Evolutionary conservation across 2,329 filamentous ascomycete species (phyloP), one percentile per base, ranked within the genome.

Genomic region (Scorias spongiosa): DNA sequence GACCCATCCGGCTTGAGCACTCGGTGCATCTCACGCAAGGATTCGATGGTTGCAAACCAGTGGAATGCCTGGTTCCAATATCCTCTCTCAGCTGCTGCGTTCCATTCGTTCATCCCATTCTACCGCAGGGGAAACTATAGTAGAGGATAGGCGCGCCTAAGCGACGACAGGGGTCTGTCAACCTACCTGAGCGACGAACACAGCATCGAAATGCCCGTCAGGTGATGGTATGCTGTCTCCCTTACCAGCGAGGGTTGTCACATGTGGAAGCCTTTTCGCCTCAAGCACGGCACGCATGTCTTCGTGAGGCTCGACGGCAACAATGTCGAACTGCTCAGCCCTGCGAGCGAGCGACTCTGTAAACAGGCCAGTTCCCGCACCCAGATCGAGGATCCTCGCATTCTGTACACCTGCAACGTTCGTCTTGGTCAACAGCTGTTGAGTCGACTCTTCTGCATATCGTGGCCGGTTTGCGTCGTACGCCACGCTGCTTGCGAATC

Each of bases 401-500:
- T 65, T 63, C 6, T 61, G 42, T 14, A 66, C 54, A 20, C 65
- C 67, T 26, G 66, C 61, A 8, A 84, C 58, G 5, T 66, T 61
- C n/a, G 81, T 63, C 41, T 69, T 65, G 12, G 57, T 52, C 2
- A 87, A 69, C 14, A 87, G 71, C 30, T 63, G 60, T 15, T 74
- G 64, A 11, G 83, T 72, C 4, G 76, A 74, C 44, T 70, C 67
- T 1, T 67, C 51, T 1, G 75, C 71, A 59, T 85, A 86, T 0
- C 76, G 75, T 1, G 83, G 82, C 11, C 82, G 74, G 57, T 85
- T 68, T 34, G 70, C 60, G 56, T 86, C 80, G 59, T 87, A 86
- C 17, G 68, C 66, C 2, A 67, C 57, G 14, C 79, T 80, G 49
- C 83, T 69, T 49, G 72, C 65, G 60, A 85, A 86, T 44, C 80